Base-by-base conservation (phyloP, 345 rosid species). In the Gynandropsis gynandra region DNA sequence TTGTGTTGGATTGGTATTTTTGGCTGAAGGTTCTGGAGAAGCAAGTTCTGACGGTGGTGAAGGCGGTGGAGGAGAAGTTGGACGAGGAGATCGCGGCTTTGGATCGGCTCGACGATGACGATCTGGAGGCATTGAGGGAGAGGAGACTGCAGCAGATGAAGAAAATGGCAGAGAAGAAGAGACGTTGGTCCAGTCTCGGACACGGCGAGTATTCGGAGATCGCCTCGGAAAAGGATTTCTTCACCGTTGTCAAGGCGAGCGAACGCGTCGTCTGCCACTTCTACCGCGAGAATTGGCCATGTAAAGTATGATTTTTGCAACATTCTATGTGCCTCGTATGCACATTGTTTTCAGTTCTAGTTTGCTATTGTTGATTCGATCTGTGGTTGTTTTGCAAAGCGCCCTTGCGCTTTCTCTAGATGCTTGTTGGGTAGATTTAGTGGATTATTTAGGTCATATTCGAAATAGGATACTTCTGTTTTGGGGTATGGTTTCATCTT, bases 221-320 rank as follows among this genome's bases (percentile, higher is more conserved):
- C 50, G 78, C 69, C 10, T 64, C 65, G 6, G 98, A 92, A 76
- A 87, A 87, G 57, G 97, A 92, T 32, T 85, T 92, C 74, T 85
- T 92, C 75, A 50, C 90, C 21, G 61, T 60, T 32, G 98, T 87
- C 18, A 92, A 88, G 55, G 90, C 90, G 32, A 92, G 95, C 56
- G 95, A 88, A 35, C 94, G 98, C 42, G 97, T 88, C 45, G 94
- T 85, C 29, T 87, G 97, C 68, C 98, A 92, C 54, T 92, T 88
- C 66, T 85, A 85, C 67, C 94, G 97, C 58, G 95, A 87, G 37
- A 92, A 92, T 63, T 92, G 96, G 97, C 99, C 95, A 19, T 88
- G 99, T 74, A 88, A 92, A 83, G 99, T 74, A 67, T 51, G 67
- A 1, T 7, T 47, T 44, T 37, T 0, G 37, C n/a, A 1, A 20